A percentile compares a stretch with the other conserved stretches of the same genome.
These are phyloP conservation scores for Secale cereale DNA, from an alignment of 176 grass and related monocot genomes.

Conservation along the genomic window DNA sequence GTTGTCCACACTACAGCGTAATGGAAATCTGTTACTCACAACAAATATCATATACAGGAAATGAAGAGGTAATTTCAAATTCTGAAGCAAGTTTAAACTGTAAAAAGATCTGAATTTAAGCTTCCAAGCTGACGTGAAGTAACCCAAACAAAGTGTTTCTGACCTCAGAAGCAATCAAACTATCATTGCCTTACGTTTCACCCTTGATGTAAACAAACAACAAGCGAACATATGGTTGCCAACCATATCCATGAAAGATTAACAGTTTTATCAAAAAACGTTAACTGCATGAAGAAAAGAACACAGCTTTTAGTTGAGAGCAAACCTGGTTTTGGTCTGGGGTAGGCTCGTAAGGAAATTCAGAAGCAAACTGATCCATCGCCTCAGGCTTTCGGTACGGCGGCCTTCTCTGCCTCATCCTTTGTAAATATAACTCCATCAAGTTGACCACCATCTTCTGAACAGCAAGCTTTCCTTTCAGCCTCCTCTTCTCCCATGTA, in stretches of 20 bases:
- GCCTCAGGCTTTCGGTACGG: constrained; percentile 48
- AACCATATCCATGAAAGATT: constrained; percentile 13
- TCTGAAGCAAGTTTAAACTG: background rate
- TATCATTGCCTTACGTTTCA: constrained; percentile 1
- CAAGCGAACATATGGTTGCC: background rate
- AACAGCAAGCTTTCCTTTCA: constrained; percentile 92
- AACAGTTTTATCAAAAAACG: background rate
- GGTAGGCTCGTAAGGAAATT: constrained; percentile 92
- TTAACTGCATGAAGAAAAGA: background rate
- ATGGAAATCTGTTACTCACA: background rate
- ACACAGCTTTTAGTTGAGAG: background rate
- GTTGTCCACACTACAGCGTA: background rate
- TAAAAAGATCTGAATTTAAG: background rate
- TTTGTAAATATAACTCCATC: constrained; percentile 92
- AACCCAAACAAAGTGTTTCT: background rate
- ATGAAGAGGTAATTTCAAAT: background rate
- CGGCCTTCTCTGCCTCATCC: constrained; percentile 75
- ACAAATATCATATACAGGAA: background rate
- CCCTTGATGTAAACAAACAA: background rate
- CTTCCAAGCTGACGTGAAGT: background rate
- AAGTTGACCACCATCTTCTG: constrained; percentile 97
- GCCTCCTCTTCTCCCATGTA: constrained; percentile 84
- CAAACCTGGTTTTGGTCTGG: constrained; percentile 80
- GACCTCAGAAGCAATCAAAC: constrained; percentile 5
- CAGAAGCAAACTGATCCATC: constrained; percentile 66